These are phyloP conservation scores for Plasmodium blacklocki DNA, from an alignment of 169 alveolate genomes.

Conservation along the genomic window DNA sequence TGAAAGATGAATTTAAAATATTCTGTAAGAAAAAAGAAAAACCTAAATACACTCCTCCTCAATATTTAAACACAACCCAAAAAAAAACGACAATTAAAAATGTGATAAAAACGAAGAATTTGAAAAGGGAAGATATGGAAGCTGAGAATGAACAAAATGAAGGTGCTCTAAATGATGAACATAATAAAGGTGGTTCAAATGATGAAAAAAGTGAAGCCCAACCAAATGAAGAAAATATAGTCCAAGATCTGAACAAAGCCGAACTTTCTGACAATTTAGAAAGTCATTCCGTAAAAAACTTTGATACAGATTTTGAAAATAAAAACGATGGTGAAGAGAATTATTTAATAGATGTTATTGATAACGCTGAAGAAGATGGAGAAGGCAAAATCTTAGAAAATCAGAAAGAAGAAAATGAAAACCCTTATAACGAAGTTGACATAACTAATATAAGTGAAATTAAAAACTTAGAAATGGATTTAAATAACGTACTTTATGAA, in stretches of 20 bases:
- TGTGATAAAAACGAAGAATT: slow-evolving; percentile 1
- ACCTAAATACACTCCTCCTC: slow-evolving; percentile 34
- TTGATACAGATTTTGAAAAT: slow-evolving; percentile 5
- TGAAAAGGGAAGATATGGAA: slow-evolving; percentile 3
- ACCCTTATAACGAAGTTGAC: slow-evolving; percentile 4
- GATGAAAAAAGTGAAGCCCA: not conserved
- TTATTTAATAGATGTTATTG: slow-evolving; percentile 12
- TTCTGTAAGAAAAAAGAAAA: slow-evolving; percentile 54
- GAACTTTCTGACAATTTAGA: slow-evolving; percentile 1
- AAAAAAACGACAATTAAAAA: slow-evolving; percentile 46
- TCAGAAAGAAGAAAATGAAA: not conserved
- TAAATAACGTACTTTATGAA: slow-evolving; percentile 56
- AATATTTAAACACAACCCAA: slow-evolving; percentile 20
- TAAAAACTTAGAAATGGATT: slow-evolving; percentile 49
- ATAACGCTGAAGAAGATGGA: not conserved
- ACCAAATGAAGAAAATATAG: not conserved
- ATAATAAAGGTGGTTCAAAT: no score
- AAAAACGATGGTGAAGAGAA: slow-evolving; percentile 27
- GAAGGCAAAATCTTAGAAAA: not conserved
- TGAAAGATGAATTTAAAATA: slow-evolving; percentile 78
- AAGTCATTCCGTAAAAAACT: not conserved
- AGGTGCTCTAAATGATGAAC: no score
- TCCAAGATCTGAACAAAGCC: not conserved
- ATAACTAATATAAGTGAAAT: slow-evolving; percentile 21
- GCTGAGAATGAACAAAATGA: not conserved